These are phyloP conservation scores for Nidularia pulvinata DNA, from an alignment of 768 basidiomycete species.

Conservation along the genomic window DNA sequence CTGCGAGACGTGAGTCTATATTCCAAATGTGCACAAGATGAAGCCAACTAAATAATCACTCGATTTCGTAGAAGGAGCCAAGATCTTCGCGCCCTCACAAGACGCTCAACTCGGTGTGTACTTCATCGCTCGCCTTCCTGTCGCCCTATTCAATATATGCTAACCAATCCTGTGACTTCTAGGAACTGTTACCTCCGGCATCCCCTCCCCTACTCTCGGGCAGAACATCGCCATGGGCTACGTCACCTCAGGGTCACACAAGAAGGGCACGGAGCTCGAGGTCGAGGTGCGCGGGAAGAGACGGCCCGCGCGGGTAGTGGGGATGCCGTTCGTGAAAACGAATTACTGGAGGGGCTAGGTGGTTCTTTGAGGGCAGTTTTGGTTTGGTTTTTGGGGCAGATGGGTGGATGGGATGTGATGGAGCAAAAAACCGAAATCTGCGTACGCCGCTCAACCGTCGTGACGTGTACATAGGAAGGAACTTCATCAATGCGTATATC, in stretches of 20 bases:
- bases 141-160: neutral
- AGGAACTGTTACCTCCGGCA: conserved; percentile 90
- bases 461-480: no score
- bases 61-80: conserved; percentile 65
- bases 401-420: no score
- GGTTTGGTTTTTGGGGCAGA: no score
- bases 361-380: no score
- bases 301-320: conserved; percentile 69
- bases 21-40: no score
- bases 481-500: no score
- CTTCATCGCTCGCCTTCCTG: neutral
- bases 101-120: conserved; percentile 62
- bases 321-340: conserved; percentile 88
- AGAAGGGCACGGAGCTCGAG: conserved; percentile 84
- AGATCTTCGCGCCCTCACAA: conserved; percentile 55
- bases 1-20: conserved; percentile 70
- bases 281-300: conserved; percentile 86
- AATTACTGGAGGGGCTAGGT: conserved; percentile 73
- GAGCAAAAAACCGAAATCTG: no score
- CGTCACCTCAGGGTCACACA: conserved; percentile 78
- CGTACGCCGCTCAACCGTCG: no score
- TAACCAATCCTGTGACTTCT: neutral
- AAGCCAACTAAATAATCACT: neutral
- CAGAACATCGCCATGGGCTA: conserved; percentile 99
- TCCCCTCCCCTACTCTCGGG: conserved; percentile 88